Conservation (phyloP, 2,329 filamentous ascomycete genomes). For the Fusarium penzigii region DNA sequence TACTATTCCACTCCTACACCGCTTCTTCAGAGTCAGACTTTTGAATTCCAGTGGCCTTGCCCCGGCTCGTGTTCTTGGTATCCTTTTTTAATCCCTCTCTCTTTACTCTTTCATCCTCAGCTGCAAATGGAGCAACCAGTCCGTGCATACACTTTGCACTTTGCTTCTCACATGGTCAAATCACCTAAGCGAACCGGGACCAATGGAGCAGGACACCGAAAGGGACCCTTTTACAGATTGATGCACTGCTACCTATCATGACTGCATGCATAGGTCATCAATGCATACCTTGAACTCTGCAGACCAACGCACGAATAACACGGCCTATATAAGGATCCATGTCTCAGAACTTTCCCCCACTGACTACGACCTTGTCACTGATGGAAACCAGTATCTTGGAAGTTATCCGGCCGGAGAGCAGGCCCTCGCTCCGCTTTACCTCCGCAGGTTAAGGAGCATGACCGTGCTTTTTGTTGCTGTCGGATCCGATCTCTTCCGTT, state of each 20-base stretch:
- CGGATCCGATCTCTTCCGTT: neutral
- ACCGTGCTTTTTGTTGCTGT: neutral
- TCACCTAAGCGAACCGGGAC: conserved; percentile 7
- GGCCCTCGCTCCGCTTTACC: conserved; percentile 3
- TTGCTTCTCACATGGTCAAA: conserved; percentile 3
- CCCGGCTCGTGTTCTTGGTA: conserved; percentile 7
- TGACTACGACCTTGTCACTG: conserved; percentile 13
- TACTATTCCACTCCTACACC: conserved; percentile 25
- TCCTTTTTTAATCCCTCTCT: neutral
- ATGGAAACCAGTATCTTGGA: neutral
- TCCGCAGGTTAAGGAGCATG: neutral
- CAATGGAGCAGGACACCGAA: conserved; percentile 16
- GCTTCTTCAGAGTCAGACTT: conserved; percentile 28
- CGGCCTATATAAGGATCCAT: conserved; percentile 17
- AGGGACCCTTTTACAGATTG: conserved; percentile 12
- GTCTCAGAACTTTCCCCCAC: conserved; percentile 14
- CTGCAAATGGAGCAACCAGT: neutral
- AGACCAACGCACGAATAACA: conserved; percentile 17
- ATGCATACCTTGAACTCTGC: conserved; percentile 26
- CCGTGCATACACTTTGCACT: neutral
- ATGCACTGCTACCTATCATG: conserved; percentile 29
- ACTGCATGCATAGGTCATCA: conserved; percentile 26
- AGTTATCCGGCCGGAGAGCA: conserved; percentile 3
- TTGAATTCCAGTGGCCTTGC: conserved; percentile 20
- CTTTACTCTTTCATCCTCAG: neutral